Conservation (phyloP, 2,329 filamentous ascomycete genomes). For the Trichoderma koningiopsis region DNA sequence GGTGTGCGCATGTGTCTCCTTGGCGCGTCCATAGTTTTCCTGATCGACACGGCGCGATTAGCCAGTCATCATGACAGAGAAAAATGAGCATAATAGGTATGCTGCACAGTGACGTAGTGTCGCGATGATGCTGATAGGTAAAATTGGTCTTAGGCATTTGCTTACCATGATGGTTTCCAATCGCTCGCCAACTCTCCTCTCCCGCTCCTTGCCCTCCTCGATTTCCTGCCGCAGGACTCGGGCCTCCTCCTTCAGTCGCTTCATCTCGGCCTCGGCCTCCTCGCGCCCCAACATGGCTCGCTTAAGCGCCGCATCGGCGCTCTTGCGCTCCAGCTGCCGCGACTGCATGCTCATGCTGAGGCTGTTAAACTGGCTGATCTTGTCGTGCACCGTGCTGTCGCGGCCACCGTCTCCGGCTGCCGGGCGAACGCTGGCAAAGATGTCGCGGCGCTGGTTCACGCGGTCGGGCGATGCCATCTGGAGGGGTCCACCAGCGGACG, state of each 20-base stretch:
- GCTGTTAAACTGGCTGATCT: slow-evolving; percentile 73
- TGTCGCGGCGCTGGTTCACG: slow-evolving; percentile 53
- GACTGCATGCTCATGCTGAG: slow-evolving; percentile 63
- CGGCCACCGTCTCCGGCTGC: slow-evolving; percentile 41
- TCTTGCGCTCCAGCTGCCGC: slow-evolving; percentile 65
- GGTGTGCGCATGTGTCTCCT: slow-evolving; percentile 68
- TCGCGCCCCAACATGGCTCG: slow-evolving; percentile 69
- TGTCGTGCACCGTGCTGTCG: slow-evolving; percentile 65
- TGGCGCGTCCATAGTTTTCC: slow-evolving; percentile 71
- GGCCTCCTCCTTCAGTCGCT: slow-evolving; percentile 63
- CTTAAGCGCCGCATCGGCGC: slow-evolving; percentile 65
- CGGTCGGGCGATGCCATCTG: slow-evolving; percentile 66
- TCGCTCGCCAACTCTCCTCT: slow-evolving; percentile 66
- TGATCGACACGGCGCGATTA: slow-evolving; percentile 37
- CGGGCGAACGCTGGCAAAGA: slow-evolving; percentile 41
- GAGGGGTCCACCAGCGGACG: slow-evolving; percentile 56
- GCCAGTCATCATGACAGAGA: neutral
- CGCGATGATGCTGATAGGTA: neutral
- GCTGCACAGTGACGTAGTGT: slow-evolving; percentile 9
- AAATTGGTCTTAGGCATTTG: slow-evolving; percentile 11
- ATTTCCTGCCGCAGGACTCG: slow-evolving; percentile 57
- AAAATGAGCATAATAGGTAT: neutral
- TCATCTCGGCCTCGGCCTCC: slow-evolving; percentile 70
- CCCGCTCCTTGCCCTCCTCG: slow-evolving; percentile 67
- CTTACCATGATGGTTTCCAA: slow-evolving; percentile 70